phyloP scores from a whole-genome alignment of 768 basidiomycete genomes.

The Mycena kentingensis region DNA sequence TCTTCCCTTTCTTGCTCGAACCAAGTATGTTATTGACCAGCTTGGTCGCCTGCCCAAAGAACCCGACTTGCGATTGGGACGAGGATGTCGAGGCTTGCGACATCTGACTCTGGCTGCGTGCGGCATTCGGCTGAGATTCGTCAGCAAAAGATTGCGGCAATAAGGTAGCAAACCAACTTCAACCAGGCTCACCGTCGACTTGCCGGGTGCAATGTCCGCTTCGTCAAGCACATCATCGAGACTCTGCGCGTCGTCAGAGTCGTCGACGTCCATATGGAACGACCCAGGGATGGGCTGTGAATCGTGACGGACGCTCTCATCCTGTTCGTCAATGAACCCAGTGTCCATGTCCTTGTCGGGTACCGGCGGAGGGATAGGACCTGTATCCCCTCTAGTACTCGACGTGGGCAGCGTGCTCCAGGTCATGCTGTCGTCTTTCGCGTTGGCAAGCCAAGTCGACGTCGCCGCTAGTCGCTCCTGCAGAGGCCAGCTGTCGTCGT shows the following conservation, averaged over 20 bases:
- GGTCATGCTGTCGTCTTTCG: conserved; percentile 69
- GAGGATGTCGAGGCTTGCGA: conserved; percentile 55
- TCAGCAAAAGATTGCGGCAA: conserved; percentile 7
- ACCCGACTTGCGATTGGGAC: conserved; percentile 55
- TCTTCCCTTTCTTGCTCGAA: conserved; percentile 68
- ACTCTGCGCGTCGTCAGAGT: conserved; percentile 37
- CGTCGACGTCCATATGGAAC: conserved; percentile 40
- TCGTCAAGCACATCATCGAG: conserved; percentile 44
- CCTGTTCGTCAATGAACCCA: conserved; percentile 16
- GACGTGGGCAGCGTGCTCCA: conserved; percentile 73
- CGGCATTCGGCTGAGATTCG: conserved; percentile 29
- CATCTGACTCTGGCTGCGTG: conserved; percentile 54
- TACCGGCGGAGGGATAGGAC: conserved; percentile 17
- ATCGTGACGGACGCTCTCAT: conserved; percentile 8
- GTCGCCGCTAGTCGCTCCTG: conserved; percentile 61
- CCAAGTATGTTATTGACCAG: conserved; percentile 68
- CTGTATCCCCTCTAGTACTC: conserved; percentile 51
- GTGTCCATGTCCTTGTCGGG: not conserved
- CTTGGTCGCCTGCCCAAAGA: conserved; percentile 72
- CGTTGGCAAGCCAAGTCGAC: conserved; percentile 62
- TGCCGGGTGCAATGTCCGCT: conserved; percentile 39
- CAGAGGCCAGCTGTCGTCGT: conserved; percentile 78
- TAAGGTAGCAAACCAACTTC: conserved; percentile 40
- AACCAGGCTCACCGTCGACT: conserved; percentile 40
- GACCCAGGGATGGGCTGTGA: conserved; percentile 32